These are phyloP conservation scores for Amesomyces nigricolor DNA, from an alignment of 2,329 filamentous ascomycete genomes.

Conservation along the genomic window DNA sequence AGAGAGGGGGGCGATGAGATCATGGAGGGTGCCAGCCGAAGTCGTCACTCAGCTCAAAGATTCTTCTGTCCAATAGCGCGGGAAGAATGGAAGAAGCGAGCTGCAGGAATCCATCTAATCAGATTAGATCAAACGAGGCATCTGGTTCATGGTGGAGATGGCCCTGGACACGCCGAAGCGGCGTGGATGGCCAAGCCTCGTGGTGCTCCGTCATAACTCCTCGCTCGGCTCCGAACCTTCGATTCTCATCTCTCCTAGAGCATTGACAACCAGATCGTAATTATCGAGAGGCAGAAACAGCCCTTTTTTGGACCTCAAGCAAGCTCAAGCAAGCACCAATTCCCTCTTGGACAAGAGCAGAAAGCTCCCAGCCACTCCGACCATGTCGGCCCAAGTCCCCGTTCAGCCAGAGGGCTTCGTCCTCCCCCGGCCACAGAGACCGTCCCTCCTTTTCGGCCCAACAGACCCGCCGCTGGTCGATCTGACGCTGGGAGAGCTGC, in stretches of 20 bases:
- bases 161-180: too few relatives aligned
- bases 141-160: background rate
- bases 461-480: constrained; percentile 64
- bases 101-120: constrained; percentile 22
- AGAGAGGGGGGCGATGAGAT: background rate
- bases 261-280: background rate
- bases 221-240: constrained; percentile 4
- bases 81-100: background rate
- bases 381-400: constrained; percentile 19
- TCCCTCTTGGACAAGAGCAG: background rate
- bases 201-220: constrained; percentile 1
- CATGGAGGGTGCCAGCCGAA: too few relatives aligned
- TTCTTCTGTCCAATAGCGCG: too few relatives aligned
- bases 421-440: constrained; percentile 30
- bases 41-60: too few relatives aligned
- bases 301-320: background rate
- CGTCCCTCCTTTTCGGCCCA: constrained; percentile 62
- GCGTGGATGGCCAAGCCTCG: too few relatives aligned
- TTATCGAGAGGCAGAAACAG: background rate
- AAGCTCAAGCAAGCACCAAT: background rate
- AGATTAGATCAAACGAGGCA: constrained; percentile 17
- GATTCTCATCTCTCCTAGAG: constrained; percentile 5
- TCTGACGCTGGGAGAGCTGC: constrained; percentile 65
- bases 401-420: constrained; percentile 16
- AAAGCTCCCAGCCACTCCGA: background rate